Evolutionary conservation across 805 yeast species (phyloP).

Genomic region (Yamadazyma endophytica): DNA sequence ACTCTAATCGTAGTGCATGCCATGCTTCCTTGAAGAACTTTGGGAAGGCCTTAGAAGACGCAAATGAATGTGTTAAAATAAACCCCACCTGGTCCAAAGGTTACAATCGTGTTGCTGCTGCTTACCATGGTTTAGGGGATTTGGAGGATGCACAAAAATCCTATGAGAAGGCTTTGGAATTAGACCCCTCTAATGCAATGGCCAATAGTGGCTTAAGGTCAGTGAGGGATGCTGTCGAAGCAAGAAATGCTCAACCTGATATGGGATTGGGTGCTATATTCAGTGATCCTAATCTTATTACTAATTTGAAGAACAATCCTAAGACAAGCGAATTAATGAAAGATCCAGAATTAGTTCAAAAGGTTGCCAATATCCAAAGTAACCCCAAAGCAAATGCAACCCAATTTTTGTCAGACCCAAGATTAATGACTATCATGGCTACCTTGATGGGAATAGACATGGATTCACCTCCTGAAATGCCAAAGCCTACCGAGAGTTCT

Average conservation of each 20-base stretch:
- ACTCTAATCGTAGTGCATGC: constrained; percentile 90
- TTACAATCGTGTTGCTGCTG: constrained; percentile 89
- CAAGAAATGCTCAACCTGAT: constrained; percentile 57
- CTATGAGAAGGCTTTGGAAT: constrained; percentile 73
- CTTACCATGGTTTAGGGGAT: constrained; percentile 80
- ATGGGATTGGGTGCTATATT: constrained; percentile 76
- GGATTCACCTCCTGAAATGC: constrained; percentile 32
- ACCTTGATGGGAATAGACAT: constrained; percentile 80
- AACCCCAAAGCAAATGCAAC: constrained; percentile 75
- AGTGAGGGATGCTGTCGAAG: constrained; percentile 56
- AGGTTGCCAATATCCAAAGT: constrained; percentile 54
- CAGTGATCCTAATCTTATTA: constrained; percentile 72
- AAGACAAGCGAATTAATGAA: constrained; percentile 82
- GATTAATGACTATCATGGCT: constrained; percentile 85
- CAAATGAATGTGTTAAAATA: constrained; percentile 74
- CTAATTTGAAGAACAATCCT: constrained; percentile 76
- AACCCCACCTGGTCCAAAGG: constrained; percentile 95
- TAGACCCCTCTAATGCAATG: constrained; percentile 79
- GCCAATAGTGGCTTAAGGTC: constrained; percentile 78
- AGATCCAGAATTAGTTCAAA: constrained; percentile 78
- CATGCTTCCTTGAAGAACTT: constrained; percentile 78
- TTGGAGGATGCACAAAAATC: constrained; percentile 68
- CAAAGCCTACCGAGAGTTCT: constrained; percentile 11
- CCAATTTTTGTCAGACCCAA: constrained; percentile 72
- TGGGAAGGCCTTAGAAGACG: constrained; percentile 75